Conservation (phyloP, 805 yeast genomes). For the Schizosaccharomyces osmophilus region DNA sequence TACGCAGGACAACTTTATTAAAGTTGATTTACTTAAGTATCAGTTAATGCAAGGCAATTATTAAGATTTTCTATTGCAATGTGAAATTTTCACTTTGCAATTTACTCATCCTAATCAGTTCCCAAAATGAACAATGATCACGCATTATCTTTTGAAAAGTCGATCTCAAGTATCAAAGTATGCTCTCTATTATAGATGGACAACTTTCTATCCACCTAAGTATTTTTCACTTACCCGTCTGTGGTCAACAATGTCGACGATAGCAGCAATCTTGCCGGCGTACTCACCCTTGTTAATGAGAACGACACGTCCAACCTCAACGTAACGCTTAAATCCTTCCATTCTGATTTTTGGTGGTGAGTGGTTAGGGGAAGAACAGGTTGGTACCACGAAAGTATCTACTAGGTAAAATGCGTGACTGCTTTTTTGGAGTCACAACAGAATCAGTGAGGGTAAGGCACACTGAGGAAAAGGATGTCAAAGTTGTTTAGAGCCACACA, state of each 20-base stretch:
- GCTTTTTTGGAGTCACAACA: constrained; percentile 17
- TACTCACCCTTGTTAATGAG: constrained; percentile 39
- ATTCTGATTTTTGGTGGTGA: neutral
- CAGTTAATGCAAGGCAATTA: no score
- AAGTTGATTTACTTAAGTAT: no score
- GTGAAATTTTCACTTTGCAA: no score
- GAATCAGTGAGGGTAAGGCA: neutral
- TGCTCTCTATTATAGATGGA: no score
- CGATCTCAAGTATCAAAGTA: no score
- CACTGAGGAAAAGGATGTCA: neutral
- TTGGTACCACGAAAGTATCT: neutral
- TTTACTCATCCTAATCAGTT: no score
- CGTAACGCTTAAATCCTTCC: constrained; percentile 4
- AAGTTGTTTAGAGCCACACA: neutral
- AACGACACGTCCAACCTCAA: constrained; percentile 43
- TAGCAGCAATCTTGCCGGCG: constrained; percentile 73
- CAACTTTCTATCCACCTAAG: no score
- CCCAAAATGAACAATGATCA: neutral
- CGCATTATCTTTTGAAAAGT: neutral
- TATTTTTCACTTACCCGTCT: neutral
- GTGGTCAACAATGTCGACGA: constrained; percentile 97
- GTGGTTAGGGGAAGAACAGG: neutral
- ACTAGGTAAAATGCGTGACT: neutral
- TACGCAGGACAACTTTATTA: no score
- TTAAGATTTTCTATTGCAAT: no score